Percentiles rank a stretch among this genome's conserved stretches.
Conservation (phyloP, 1,284 basidiomycete genomes). For the Ceratobasidium papillatum region DNA sequence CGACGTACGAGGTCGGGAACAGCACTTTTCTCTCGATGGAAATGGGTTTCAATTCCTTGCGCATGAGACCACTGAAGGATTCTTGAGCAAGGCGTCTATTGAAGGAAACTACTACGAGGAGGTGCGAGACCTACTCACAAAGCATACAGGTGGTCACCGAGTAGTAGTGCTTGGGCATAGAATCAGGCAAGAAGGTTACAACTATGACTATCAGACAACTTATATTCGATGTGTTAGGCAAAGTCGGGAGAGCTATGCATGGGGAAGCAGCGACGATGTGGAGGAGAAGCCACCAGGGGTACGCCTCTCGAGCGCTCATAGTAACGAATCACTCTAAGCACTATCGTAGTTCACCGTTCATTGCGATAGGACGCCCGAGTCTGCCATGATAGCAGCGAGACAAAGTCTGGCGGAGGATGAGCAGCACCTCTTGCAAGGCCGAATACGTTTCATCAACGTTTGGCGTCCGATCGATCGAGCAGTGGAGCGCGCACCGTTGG, state of each 20-base stretch:
- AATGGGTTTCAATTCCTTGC: conserved; percentile 13
- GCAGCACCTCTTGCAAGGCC: conserved; percentile 58
- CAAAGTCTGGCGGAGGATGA: conserved; percentile 62
- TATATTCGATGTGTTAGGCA: background rate
- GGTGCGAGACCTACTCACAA: conserved; percentile 53
- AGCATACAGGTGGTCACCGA: conserved; percentile 55
- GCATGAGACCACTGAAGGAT: background rate
- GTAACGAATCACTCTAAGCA: background rate
- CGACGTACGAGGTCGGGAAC: conserved; percentile 12
- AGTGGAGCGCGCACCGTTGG: conserved; percentile 60
- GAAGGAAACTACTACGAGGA: background rate
- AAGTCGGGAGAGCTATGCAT: background rate
- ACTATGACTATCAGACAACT: no score
- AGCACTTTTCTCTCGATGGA: background rate
- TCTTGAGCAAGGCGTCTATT: background rate
- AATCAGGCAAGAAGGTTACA: conserved; percentile 53
- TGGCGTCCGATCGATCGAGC: conserved; percentile 62
- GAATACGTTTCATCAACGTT: conserved; percentile 66
- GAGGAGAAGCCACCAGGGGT: background rate
- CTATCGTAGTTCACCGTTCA: conserved; percentile 56
- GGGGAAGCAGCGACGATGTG: background rate
- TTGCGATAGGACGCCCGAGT: conserved; percentile 65
- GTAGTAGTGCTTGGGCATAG: conserved; percentile 60
- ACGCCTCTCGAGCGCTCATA: background rate
- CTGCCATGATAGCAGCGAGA: conserved; percentile 62